phyloP scores from a whole-genome alignment of 2,329 filamentous ascomycete species.

The Domatiomyces catenatus region DNA sequence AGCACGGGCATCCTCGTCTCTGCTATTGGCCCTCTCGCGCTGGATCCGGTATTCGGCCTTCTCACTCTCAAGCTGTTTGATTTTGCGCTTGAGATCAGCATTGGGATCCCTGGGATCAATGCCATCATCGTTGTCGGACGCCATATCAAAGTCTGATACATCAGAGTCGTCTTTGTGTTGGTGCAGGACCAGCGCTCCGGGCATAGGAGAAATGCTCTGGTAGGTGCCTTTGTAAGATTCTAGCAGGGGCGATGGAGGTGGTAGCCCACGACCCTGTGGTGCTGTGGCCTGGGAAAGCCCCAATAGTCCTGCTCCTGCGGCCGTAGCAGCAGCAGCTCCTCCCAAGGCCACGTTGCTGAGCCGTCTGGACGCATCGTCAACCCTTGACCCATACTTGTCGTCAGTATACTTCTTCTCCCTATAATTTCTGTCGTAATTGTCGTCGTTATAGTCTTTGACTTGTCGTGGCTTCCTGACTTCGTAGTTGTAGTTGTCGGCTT shows the following conservation, averaged over 20 bases:
- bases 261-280: conserved; percentile 25
- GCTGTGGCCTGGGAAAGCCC: conserved; percentile 21
- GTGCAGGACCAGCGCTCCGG: conserved; percentile 53
- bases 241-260: conserved; percentile 69
- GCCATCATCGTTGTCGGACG: conserved; percentile 18
- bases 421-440: conserved; percentile 18
- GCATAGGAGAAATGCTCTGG: conserved; percentile 89
- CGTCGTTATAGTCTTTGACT: conserved; percentile 9
- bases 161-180: conserved; percentile 42
- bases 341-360: conserved; percentile 19
- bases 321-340: conserved; percentile 8
- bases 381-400: conserved; percentile 7
- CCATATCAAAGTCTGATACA: conserved; percentile 30
- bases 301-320: conserved; percentile 26
- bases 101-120: conserved; percentile 28
- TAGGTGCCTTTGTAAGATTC: conserved; percentile 91
- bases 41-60: conserved; percentile 17
- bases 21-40: conserved; percentile 4
- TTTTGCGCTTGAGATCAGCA: conserved; percentile 21
- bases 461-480: conserved; percentile 9
- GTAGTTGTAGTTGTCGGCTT: conserved; percentile 7
- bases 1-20: conserved; percentile 3
- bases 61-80: conserved; percentile 19
- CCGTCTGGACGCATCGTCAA: conserved; percentile 9
- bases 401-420: conserved; percentile 5